These are phyloP conservation scores for Meyerozyma smithsonii DNA, from an alignment of 1,139 yeast species.

Conservation along the genomic window DNA sequence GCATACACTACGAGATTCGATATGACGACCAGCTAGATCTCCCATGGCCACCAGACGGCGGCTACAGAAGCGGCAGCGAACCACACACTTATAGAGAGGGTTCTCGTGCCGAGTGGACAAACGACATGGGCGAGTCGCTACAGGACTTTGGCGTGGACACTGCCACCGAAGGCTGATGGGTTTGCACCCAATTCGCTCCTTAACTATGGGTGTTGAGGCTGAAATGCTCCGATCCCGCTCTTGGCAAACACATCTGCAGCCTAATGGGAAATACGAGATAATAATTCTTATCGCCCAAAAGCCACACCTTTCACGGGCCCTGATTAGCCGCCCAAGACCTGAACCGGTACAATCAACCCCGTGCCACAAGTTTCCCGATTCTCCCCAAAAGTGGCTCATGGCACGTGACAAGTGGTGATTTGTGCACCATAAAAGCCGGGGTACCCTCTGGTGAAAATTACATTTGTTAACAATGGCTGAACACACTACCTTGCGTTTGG, in stretches of 20 bases:
- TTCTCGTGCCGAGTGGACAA: slow-evolving; percentile 65
- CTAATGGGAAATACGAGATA: no score
- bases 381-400: slow-evolving; percentile 1
- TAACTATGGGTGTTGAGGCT: no score
- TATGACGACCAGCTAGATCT: slow-evolving; percentile 58
- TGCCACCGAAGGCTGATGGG: slow-evolving; percentile 59
- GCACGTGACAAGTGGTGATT: slow-evolving; percentile 4
- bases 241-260: no score
- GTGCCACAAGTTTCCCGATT: background rate
- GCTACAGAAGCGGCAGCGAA: slow-evolving; percentile 34
- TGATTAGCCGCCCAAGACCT: no score
- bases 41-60: slow-evolving; percentile 92
- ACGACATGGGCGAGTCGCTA: slow-evolving; percentile 75
- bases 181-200: no score
- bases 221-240: no score
- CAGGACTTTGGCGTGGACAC: slow-evolving; percentile 86
- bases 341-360: background rate
- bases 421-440: background rate
- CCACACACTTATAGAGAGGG: slow-evolving; percentile 9
- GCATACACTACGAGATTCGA: slow-evolving; percentile 48
- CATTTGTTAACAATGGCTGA: slow-evolving; percentile 3
- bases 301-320: slow-evolving; percentile 1
- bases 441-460: background rate
- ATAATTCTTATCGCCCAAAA: no score
- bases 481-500: slow-evolving; percentile 36